Percentiles rank a stretch among this genome's conserved stretches.
Conservation (phyloP, 2,329 filamentous ascomycete genomes). For the Colletotrichum sublineola region DNA sequence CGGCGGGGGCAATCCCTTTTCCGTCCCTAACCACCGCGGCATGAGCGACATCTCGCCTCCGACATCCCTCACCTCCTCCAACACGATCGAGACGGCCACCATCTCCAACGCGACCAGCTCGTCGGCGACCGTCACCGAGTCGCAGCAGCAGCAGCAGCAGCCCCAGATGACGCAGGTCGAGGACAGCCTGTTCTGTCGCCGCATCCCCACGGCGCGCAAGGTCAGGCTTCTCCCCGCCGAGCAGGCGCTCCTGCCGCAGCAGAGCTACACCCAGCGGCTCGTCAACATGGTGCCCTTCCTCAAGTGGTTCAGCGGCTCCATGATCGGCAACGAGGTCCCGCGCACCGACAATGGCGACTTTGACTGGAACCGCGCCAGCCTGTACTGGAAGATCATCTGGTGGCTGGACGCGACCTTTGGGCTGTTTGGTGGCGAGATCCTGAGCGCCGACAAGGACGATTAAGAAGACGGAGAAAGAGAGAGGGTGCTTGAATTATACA, state of each 20-base stretch:
- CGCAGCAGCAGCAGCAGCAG: slow-evolving; percentile 42
- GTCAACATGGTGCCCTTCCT: slow-evolving; percentile 77
- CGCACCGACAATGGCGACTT: slow-evolving; percentile 80
- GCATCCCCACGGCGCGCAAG: slow-evolving; percentile 76
- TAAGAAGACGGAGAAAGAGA: slow-evolving; percentile 46
- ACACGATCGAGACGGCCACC: slow-evolving; percentile 70
- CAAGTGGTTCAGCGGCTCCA: slow-evolving; percentile 77
- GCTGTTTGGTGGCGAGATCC: slow-evolving; percentile 71
- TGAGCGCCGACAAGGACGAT: slow-evolving; percentile 70
- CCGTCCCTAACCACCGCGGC: slow-evolving; percentile 53
- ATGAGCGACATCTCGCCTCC: slow-evolving; percentile 55
- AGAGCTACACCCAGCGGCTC: slow-evolving; percentile 73
- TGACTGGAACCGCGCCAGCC: slow-evolving; percentile 77
- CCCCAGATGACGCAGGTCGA: slow-evolving; percentile 45
- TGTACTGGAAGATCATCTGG: slow-evolving; percentile 78
- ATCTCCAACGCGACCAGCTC: slow-evolving; percentile 56
- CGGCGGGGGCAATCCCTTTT: slow-evolving; percentile 52
- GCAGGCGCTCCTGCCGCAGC: slow-evolving; percentile 78
- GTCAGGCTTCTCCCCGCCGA: slow-evolving; percentile 76
- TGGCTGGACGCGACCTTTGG: slow-evolving; percentile 71
- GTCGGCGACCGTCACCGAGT: slow-evolving; percentile 59
- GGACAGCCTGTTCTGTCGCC: slow-evolving; percentile 66
- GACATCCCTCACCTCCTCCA: slow-evolving; percentile 64
- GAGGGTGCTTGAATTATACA: neutral
- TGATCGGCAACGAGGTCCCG: slow-evolving; percentile 83